Percentiles rank a stretch among this genome's conserved stretches.
Conservation (phyloP, 2,329 filamentous ascomycete species). For the Thielaviopsis punctulata region DNA sequence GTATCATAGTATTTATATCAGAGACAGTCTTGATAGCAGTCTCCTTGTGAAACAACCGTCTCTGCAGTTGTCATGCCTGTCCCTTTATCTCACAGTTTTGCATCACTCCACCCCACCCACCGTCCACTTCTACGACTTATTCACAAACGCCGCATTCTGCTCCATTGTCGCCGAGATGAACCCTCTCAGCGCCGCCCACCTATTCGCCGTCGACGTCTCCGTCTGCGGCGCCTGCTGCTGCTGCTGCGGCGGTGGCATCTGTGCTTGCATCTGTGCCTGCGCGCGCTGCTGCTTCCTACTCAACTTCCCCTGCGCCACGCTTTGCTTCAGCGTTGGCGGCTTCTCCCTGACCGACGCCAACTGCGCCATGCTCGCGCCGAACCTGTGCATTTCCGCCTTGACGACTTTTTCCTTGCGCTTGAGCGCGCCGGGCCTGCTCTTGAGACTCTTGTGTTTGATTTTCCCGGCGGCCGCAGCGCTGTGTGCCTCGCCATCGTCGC, state of each 20-base stretch:
- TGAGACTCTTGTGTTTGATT: conserved; percentile 57
- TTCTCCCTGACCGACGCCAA: conserved; percentile 28
- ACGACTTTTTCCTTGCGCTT: conserved; percentile 73
- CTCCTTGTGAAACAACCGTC: too few relatives aligned
- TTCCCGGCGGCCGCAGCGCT: conserved; percentile 33
- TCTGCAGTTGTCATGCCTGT: too few relatives aligned
- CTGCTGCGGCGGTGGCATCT: too few relatives aligned
- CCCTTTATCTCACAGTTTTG: too few relatives aligned
- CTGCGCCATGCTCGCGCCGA: conserved; percentile 66
- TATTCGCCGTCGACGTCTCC: conserved; percentile 30
- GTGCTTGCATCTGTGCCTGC: not conserved
- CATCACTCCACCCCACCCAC: not conserved
- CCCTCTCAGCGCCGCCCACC: conserved; percentile 66
- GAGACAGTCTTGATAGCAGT: too few relatives aligned
- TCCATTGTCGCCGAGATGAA: conserved; percentile 84
- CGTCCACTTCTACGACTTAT: conserved; percentile 13
- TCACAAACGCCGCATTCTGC: conserved; percentile 58
- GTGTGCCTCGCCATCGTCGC: conserved; percentile 28
- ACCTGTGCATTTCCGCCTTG: conserved; percentile 64
- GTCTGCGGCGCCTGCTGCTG: conserved; percentile 10
- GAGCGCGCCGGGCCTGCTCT: conserved; percentile 58
- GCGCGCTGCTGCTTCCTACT: conserved; percentile 5
- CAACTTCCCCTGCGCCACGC: conserved; percentile 5
- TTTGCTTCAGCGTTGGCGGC: not conserved
- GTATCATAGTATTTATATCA: too few relatives aligned